These are phyloP conservation scores for Colletotrichum limetticola DNA, from an alignment of 2,329 filamentous ascomycete species.

Conservation along the genomic window DNA sequence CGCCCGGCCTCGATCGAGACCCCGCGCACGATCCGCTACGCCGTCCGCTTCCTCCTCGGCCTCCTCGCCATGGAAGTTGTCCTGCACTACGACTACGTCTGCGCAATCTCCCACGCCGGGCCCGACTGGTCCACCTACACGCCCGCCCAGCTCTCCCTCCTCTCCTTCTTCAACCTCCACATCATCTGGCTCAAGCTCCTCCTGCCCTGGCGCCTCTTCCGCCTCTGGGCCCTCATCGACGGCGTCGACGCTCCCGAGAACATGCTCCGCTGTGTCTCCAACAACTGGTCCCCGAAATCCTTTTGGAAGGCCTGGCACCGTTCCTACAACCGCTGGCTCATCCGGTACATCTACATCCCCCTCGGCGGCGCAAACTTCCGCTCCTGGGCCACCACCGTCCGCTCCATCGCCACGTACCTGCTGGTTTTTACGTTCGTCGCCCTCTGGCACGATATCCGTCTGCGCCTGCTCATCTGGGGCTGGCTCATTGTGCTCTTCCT, in stretches of 20 bases:
- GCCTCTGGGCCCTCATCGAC: slow-evolving; percentile 92
- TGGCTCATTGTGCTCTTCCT: slow-evolving; percentile 97
- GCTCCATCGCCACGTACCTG: slow-evolving; percentile 79
- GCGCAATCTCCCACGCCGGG: slow-evolving; percentile 85
- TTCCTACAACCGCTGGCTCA: slow-evolving; percentile 92
- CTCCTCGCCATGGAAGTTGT: slow-evolving; percentile 91
- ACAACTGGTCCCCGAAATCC: slow-evolving; percentile 90
- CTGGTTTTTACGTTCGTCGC: slow-evolving; percentile 96
- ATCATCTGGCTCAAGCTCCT: slow-evolving; percentile 98
- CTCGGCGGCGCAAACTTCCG: slow-evolving; percentile 76
- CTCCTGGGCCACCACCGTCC: slow-evolving; percentile 57
- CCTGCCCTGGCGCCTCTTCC: slow-evolving; percentile 97
- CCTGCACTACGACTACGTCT: slow-evolving; percentile 91
- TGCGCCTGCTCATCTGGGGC: slow-evolving; percentile 92
- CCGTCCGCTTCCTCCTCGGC: slow-evolving; percentile 80
- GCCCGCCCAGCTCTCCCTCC: slow-evolving; percentile 85
- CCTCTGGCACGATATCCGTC: slow-evolving; percentile 96
- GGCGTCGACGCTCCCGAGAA: slow-evolving; percentile 97
- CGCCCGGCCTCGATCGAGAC: slow-evolving; percentile 75
- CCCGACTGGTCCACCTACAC: slow-evolving; percentile 88
- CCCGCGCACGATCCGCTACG: slow-evolving; percentile 82
- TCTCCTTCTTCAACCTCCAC: slow-evolving; percentile 96
- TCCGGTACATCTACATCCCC: slow-evolving; percentile 94
- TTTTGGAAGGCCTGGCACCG: slow-evolving; percentile 99
- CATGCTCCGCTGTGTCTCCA: slow-evolving; percentile 95